Conservation (phyloP, 2,329 filamentous ascomycete genomes). For the Incumbomyces lentus region DNA sequence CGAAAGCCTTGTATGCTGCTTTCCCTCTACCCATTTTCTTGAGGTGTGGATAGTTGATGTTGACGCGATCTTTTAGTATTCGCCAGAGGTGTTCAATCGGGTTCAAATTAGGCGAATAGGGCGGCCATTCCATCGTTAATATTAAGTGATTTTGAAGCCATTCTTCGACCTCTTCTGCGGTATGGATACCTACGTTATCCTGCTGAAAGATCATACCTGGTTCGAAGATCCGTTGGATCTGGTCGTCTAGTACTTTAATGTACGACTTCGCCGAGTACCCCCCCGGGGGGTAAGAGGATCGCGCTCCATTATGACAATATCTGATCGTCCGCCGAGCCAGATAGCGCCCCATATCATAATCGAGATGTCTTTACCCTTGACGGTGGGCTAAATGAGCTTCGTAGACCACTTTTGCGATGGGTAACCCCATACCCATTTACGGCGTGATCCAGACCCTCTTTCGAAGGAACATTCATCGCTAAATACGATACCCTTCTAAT, state of each 20-base stretch:
- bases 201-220: slow-evolving; percentile 16
- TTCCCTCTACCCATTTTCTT: slow-evolving; percentile 8
- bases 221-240: slow-evolving; percentile 8
- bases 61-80: slow-evolving; percentile 18
- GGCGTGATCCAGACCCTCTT: slow-evolving; percentile 13
- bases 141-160: slow-evolving; percentile 16
- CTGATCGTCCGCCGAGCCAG: slow-evolving; percentile 8
- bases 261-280: slow-evolving; percentile 13
- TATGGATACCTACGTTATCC: slow-evolving; percentile 21
- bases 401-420: slow-evolving; percentile 15
- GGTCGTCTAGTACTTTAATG: slow-evolving; percentile 11
- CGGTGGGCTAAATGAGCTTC: slow-evolving; percentile 12
- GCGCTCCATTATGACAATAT: slow-evolving; percentile 12
- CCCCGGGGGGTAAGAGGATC: slow-evolving; percentile 6
- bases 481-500: slow-evolving; percentile 15
- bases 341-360: slow-evolving; percentile 20
- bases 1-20: slow-evolving; percentile 11
- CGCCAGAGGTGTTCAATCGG: slow-evolving; percentile 23
- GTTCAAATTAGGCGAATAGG: slow-evolving; percentile 22
- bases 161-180: slow-evolving; percentile 6
- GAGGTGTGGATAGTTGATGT: slow-evolving; percentile 16
- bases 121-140: slow-evolving; percentile 16
- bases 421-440: slow-evolving; percentile 14
- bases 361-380: slow-evolving; percentile 9
- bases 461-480: slow-evolving; percentile 17